Conservation (phyloP, 23 red algal genomes). For the Pyropia yezoensis region DNA sequence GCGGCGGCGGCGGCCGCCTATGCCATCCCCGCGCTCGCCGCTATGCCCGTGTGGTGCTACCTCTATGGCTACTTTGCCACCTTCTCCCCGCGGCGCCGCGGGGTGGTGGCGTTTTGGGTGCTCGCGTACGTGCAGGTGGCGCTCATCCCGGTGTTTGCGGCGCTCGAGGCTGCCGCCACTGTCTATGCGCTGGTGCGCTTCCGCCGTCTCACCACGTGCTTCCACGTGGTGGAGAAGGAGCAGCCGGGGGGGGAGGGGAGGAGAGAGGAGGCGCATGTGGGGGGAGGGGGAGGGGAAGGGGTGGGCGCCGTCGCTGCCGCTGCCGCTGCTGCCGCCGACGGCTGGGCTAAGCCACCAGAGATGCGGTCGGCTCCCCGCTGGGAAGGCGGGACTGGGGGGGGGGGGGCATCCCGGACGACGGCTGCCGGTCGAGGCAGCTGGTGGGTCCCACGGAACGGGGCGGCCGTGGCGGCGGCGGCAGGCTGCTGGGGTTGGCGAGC, state of each 20-base stretch:
- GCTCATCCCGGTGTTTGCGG: slow-evolving; percentile 46
- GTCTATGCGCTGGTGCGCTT: slow-evolving; percentile 35
- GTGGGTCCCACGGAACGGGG: no score
- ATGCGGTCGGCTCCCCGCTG: no score
- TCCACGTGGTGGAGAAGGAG: slow-evolving; percentile 68
- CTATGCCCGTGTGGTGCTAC: slow-evolving; percentile 48
- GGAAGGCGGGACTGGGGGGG: no score
- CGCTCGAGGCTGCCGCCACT: slow-evolving; percentile 33
- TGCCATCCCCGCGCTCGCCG: slow-evolving; percentile 31
- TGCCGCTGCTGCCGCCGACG: no score
- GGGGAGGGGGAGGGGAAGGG: no score
- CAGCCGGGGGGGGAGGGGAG: neutral
- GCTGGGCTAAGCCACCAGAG: no score
- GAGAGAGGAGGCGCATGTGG: no score
- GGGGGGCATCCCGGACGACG: no score
- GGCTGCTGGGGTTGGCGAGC: no score
- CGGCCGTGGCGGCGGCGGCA: no score
- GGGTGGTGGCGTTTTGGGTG: slow-evolving; percentile 20
- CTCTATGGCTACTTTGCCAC: slow-evolving; percentile 50
- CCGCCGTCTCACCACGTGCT: slow-evolving; percentile 16
- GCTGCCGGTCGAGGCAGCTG: no score
- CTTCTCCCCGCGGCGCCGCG: slow-evolving; percentile 26
- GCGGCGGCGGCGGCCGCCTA: neutral
- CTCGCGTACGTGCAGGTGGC: slow-evolving; percentile 42
- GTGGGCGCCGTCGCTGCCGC: no score